phyloP scores from a whole-genome alignment of 768 basidiomycete species.

The Russula emetica region DNA sequence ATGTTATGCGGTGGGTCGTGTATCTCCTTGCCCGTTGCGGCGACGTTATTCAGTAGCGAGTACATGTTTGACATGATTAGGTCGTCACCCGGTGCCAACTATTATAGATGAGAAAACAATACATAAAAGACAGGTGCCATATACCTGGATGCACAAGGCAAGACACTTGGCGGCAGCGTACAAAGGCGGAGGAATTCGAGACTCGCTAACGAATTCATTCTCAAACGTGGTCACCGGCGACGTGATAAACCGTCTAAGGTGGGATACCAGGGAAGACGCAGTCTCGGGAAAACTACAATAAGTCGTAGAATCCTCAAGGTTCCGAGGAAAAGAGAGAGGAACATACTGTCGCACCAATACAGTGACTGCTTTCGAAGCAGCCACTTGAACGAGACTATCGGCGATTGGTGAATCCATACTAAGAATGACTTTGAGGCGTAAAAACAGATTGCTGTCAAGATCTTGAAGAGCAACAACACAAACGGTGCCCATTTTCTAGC shows the following conservation, averaged over 20 bases:
- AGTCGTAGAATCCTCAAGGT: background rate
- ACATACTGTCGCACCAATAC: slow-evolving; percentile 77
- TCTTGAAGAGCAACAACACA: slow-evolving; percentile 70
- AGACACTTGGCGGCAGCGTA: slow-evolving; percentile 86
- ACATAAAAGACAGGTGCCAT: slow-evolving; percentile 23
- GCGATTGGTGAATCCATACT: slow-evolving; percentile 78
- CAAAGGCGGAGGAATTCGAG: slow-evolving; percentile 70
- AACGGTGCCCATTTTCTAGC: slow-evolving; percentile 78
- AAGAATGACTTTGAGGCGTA: slow-evolving; percentile 65
- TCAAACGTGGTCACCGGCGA: slow-evolving; percentile 87
- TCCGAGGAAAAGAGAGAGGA: background rate
- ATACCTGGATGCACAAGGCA: slow-evolving; percentile 81
- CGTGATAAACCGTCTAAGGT: slow-evolving; percentile 83
- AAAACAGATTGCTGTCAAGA: slow-evolving; percentile 64
- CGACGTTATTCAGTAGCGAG: slow-evolving; percentile 89
- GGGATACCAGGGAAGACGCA: slow-evolving; percentile 66
- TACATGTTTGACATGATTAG: slow-evolving; percentile 94
- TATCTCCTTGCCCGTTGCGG: slow-evolving; percentile 75
- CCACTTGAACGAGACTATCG: slow-evolving; percentile 83
- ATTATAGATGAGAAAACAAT: slow-evolving; percentile 16
- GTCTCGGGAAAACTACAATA: slow-evolving; percentile 69
- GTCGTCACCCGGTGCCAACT: slow-evolving; percentile 85
- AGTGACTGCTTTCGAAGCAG: slow-evolving; percentile 80
- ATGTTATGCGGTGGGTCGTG: slow-evolving; percentile 48
- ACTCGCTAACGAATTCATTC: slow-evolving; percentile 71